Base-by-base conservation (phyloP, 192 early-diverging fungal species). In the Phycomyces blakesleeanus region DNA sequence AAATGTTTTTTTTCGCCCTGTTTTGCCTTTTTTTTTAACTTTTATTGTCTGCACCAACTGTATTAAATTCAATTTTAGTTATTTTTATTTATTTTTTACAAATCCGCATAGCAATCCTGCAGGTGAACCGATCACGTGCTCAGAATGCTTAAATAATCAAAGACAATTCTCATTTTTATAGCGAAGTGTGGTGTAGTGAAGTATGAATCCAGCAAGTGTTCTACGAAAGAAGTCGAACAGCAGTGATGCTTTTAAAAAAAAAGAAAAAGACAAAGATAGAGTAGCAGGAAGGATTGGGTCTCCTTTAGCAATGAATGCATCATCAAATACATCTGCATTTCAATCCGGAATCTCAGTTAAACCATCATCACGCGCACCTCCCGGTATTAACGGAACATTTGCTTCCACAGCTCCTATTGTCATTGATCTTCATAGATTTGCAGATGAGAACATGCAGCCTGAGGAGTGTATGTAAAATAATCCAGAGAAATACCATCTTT, bases 401-500 rank as follows among this genome's bases (percentile, higher is more conserved):
- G 1, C 51, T 37, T n/a, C 47, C 24, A 16, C 24, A 34, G 38
- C 27, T 3, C 67, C 60, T 20, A 69, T 69, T 41, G 57, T 60
- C 18, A 51, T 69, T 10, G 60, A 69, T 34, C 47, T 69, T 16
- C 67, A 69, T 51, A 41, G 59, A 15, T 69, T 69, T 57, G 67
- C 67, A 18, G 67, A 69, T 53, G 60, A 63, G 12, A 62, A 69
- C 40, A 38, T 69, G 21, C 67, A 69, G 50, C 67, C 67, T 34
- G 51, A 69, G 57, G 67, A 69, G 49, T 51, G 67, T 69, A 63
- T 55, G 51, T 18, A 14, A 59, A 38, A n/a, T n/a, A n/a, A 60
- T 1, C 24, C 24, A 54, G 21, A 54, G 24, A 54, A 4, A 12
- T 52, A 18, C 9, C 27, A 25, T 47, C 18, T 12, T 20, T 24